A percentile compares a stretch with the other conserved stretches of the same genome.
Evolutionary conservation across 1,284 basidiomycete species (phyloP).

Genomic region (Cryptococcus floricola): DNA sequence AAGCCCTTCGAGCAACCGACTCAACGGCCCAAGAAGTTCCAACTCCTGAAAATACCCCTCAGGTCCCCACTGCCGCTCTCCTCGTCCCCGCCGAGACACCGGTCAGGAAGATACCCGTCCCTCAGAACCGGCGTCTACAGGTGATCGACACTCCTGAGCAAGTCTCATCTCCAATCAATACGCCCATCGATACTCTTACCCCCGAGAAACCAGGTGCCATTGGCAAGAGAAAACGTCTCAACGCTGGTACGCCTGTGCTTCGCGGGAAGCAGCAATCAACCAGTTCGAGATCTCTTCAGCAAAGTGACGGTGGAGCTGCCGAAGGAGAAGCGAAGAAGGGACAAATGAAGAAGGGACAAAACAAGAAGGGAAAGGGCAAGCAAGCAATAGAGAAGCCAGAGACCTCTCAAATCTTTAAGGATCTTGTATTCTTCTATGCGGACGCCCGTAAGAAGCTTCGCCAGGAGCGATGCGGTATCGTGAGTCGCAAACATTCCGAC

Average conservation of each 20-base stretch:
- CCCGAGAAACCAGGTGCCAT: neutral
- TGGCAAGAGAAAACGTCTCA: constrained; percentile 24
- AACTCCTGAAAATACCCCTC: constrained; percentile 8
- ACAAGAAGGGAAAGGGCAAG: constrained; percentile 3
- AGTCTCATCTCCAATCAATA: constrained; percentile 30
- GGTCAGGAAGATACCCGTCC: neutral
- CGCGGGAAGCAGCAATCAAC: constrained; percentile 19
- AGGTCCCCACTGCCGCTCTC: constrained; percentile 1
- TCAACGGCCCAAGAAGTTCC: constrained; percentile 17
- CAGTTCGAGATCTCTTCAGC: constrained; percentile 17
- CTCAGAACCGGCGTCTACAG: neutral
- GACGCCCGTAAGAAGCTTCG: constrained; percentile 21
- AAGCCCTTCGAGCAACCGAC: neutral
- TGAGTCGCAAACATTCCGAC: constrained; percentile 12
- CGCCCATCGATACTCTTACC: constrained; percentile 11
- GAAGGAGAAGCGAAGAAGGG: neutral
- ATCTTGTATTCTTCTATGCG: constrained; percentile 36
- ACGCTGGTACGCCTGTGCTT: constrained; percentile 28
- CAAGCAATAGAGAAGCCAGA: neutral
- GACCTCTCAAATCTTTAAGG: constrained; percentile 23
- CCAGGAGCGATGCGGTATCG: constrained; percentile 30
- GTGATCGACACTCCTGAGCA: constrained; percentile 13
- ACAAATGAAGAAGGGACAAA: neutral
- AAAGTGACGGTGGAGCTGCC: constrained; percentile 7
- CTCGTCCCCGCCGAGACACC: neutral